Base-by-base conservation (phyloP, 2,329 filamentous ascomycete species). In the Clonostachys rosea region DNA sequence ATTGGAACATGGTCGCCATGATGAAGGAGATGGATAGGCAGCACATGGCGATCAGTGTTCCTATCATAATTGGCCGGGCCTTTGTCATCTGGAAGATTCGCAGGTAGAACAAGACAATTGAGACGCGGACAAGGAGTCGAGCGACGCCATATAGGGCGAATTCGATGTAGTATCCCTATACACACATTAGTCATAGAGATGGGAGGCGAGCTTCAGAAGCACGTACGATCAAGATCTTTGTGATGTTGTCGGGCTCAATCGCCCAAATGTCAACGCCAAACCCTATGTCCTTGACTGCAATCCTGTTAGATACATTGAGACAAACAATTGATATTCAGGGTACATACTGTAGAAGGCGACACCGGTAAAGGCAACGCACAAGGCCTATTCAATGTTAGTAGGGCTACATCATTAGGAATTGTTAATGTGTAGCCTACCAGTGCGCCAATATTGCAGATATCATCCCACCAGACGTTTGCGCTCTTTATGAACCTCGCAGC, bases 81-180 rank as follows among this genome's bases (percentile, higher is more conserved):
- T 42, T 46, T 5, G 39, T 49, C 0, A 54, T 54, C 1, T 69
- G 70, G 50, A 79, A 79, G 50, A 79, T 73, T 40, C 73, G 69
- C 34, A 74, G 60, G 57, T 76, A 79, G 59, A 79, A 75, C 52
- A 70, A 61, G 6, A 79, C 62, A 45, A 80, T 65, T 6, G 74
- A 69, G 7, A 75, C 55, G 51, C 77, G 75, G 35, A 73, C 63
- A 36, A 74, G 57, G 11, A 66, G 56, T 6, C 71, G 54, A n/a
- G 67, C 59, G 1, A 60, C 43, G 52, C 75, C 74, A 56, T 76
- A 74, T n/a, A 75, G 41, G 41, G 56, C 49, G 10, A 60, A 62
- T 50, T 63, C 62, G 46, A 63, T 56, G 50, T 70, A 75, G 17
- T 71, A 64, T 52, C 60, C 65, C 30, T 62, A 57, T 4, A 30